phyloP scores from a whole-genome alignment of 768 basidiomycete genomes.

The Hericium rajendrae region DNA sequence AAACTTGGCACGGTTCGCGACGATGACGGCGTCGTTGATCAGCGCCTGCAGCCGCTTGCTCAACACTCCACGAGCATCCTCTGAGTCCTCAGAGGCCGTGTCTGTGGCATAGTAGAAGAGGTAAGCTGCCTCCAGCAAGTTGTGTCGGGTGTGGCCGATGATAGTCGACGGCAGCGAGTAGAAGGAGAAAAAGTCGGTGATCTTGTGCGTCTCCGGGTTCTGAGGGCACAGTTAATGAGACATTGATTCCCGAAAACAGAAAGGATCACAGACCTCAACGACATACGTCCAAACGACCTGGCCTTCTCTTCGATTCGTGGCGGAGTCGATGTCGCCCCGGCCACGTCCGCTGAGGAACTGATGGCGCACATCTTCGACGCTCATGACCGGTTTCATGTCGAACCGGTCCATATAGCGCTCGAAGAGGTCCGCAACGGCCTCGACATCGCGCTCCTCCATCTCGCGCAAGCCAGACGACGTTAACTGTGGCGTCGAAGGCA shows the following conservation, averaged over 20 bases:
- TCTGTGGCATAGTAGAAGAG: slow-evolving; percentile 92
- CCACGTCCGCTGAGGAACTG: slow-evolving; percentile 85
- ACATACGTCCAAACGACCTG: slow-evolving; percentile 98
- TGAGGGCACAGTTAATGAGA: slow-evolving; percentile 21
- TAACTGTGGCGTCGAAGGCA: slow-evolving; percentile 41
- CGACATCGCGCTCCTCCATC: slow-evolving; percentile 75
- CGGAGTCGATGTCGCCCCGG: slow-evolving; percentile 36
- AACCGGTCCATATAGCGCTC: slow-evolving; percentile 77
- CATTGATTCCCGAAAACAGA: not conserved
- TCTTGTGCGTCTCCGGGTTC: slow-evolving; percentile 72
- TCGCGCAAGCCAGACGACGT: slow-evolving; percentile 62
- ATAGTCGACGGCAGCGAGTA: slow-evolving; percentile 94
- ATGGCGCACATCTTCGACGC: slow-evolving; percentile 72
- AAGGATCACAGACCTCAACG: slow-evolving; percentile 57
- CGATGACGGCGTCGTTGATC: slow-evolving; percentile 68
- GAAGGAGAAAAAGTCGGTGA: slow-evolving; percentile 97
- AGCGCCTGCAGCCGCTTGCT: slow-evolving; percentile 64
- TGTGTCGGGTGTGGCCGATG: slow-evolving; percentile 65
- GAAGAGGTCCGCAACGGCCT: slow-evolving; percentile 61
- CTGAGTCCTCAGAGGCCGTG: slow-evolving; percentile 49
- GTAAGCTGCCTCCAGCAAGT: slow-evolving; percentile 84
- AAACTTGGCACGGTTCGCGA: slow-evolving; percentile 79
- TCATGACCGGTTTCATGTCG: slow-evolving; percentile 69
- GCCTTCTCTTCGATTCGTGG: slow-evolving; percentile 44
- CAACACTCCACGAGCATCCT: slow-evolving; percentile 52